Percentiles rank a stretch among this genome's conserved stretches.
Conservation (phyloP, 768 basidiomycete species). For the Boletus bicolor region DNA sequence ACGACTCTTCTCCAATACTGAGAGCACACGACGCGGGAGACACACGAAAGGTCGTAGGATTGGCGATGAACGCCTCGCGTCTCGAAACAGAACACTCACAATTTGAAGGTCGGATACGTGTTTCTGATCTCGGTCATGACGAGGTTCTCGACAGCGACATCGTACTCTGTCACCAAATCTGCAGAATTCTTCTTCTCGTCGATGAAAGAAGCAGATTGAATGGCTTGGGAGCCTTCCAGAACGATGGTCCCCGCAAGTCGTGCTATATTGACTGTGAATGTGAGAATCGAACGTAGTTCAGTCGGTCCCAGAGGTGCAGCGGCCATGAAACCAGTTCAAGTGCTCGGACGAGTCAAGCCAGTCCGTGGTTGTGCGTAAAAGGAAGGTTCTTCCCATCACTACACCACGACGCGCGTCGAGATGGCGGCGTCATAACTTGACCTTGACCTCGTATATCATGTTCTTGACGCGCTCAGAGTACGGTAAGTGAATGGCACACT, state of each 20-base stretch:
- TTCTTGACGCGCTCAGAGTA: slow-evolving; percentile 96
- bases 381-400: slow-evolving; percentile 31
- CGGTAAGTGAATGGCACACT: slow-evolving; percentile 41
- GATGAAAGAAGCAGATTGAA: slow-evolving; percentile 54
- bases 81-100: slow-evolving; percentile 50
- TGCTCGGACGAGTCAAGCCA: no score
- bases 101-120: slow-evolving; percentile 72
- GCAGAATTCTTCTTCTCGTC: slow-evolving; percentile 91
- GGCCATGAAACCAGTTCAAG: slow-evolving; percentile 9
- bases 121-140: slow-evolving; percentile 64
- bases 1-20: slow-evolving; percentile 94
- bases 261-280: slow-evolving; percentile 66
- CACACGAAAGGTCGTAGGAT: neutral
- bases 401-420: slow-evolving; percentile 33
- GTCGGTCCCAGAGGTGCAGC: slow-evolving; percentile 22
- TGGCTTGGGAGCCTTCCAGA: slow-evolving; percentile 70
- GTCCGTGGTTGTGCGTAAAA: slow-evolving; percentile 8
- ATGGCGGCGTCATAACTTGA: slow-evolving; percentile 29
- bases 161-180: slow-evolving; percentile 93
- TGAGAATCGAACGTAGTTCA: slow-evolving; percentile 59
- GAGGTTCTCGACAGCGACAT: slow-evolving; percentile 83
- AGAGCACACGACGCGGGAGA: neutral
- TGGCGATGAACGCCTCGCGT: neutral
- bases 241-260: slow-evolving; percentile 71
- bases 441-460: slow-evolving; percentile 45